Percentiles rank a stretch among this genome's conserved stretches.
These are phyloP conservation scores for Aspergillus campestris DNA, from an alignment of 495 filamentous ascomycete species.

Conservation along the genomic window DNA sequence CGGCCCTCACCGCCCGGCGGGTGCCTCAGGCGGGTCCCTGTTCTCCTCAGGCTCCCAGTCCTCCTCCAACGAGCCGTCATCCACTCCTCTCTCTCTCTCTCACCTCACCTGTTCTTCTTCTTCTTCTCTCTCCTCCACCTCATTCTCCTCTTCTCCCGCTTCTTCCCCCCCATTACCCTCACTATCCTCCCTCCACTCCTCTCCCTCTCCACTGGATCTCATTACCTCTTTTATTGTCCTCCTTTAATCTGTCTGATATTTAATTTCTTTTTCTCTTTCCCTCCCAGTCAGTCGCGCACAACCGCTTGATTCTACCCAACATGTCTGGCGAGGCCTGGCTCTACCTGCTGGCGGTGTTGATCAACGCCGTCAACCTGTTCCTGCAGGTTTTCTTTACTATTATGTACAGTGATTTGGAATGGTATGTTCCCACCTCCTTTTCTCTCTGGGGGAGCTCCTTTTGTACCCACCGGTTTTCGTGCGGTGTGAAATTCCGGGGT, in stretches of 20 bases:
- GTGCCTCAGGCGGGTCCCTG: neutral
- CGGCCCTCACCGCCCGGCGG: neutral
- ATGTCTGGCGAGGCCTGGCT: slow-evolving; percentile 99
- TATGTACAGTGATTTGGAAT: slow-evolving; percentile 99
- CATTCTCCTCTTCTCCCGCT: neutral
- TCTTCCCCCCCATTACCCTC: neutral
- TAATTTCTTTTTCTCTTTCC: neutral
- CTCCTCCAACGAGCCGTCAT: slow-evolving; percentile 6
- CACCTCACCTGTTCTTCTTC: slow-evolving; percentile 3
- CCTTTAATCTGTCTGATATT: neutral
- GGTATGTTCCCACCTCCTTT: slow-evolving; percentile 46
- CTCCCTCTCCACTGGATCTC: slow-evolving; percentile 2
- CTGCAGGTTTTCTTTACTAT: slow-evolving; percentile 99
- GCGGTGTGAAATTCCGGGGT: neutral
- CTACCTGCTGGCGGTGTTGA: slow-evolving; percentile 95
- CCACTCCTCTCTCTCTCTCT: slow-evolving; percentile 3
- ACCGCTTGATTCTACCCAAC: slow-evolving; percentile 32
- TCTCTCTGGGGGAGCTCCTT: neutral
- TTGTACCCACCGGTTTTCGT: too few species aligned
- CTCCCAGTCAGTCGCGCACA: neutral
- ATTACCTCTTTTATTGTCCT: neutral
- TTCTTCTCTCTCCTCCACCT: slow-evolving; percentile 2
- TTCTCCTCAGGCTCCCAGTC: slow-evolving; percentile 4
- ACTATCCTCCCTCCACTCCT: neutral
- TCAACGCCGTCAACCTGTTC: slow-evolving; percentile 99